Evolutionary conservation across 2,329 filamentous ascomycete species (phyloP), one percentile per base, ranked within the genome.

Genomic region (Tolypocladium nubicola): DNA sequence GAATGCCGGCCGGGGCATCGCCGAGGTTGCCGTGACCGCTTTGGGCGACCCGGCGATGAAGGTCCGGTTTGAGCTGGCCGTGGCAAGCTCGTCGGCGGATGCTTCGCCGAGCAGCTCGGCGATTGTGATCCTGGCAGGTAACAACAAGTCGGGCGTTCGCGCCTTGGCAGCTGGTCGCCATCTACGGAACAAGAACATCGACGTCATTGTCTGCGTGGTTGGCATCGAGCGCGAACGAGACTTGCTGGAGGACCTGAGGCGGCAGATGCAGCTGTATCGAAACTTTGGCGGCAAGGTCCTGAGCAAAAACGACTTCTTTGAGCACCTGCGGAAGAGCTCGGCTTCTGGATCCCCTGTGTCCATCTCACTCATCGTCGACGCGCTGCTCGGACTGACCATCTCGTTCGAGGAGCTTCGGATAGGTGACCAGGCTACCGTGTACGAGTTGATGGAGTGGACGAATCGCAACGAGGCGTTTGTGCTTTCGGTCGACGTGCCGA

Each of bases 381-480:
- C 91, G 1, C 76, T 97, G 14, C 82, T 99, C 5, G 91, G 91
- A 4, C 82, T 94, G 61, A 90, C 94, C 50, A 84, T 91, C 57
- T 87, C 89, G 2, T 97, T 97, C 66, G 91, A 97, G 63, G 90
- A 95, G 64, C 78, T 97, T 35, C 83, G 90, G 40, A 88, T 86
- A 2, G 87, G 88, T 19, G 89, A 96, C 62, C 90, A 95, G 68
- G 85, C 87, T 4, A 88, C 87, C 0, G 89, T 90, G 0, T 92
- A 95, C 66, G 88, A 95, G 67, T 83, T 97, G 67, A 94, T 97
- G 66, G 88, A 91, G 61, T 97, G 92, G 91, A 88, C 90, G 3
- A 97, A 97, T 68, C 87, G 91, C 61, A 89, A 87, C 68, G 89
- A 91, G 62, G 86, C 90, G 0, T 85, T 87, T 58, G 87, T 94